These are phyloP conservation scores for Insectozyma bohioensis DNA, from an alignment of 1,139 yeast genomes.

Conservation along the genomic window DNA sequence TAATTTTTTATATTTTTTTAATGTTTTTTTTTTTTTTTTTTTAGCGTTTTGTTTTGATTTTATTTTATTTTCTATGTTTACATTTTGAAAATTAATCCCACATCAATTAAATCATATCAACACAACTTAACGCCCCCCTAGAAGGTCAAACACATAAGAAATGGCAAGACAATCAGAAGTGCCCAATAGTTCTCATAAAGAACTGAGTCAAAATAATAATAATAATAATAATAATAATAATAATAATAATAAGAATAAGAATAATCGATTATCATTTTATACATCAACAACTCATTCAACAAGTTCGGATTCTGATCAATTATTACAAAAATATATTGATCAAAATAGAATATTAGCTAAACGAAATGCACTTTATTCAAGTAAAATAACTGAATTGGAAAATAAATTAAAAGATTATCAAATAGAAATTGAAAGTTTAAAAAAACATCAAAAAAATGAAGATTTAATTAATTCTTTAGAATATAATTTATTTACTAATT, in stretches of 20 bases:
- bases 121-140: neutral
- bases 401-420: conserved; percentile 43
- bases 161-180: conserved; percentile 10
- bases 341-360: conserved; percentile 59
- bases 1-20: conserved; percentile 2
- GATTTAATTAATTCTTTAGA: conserved; percentile 9
- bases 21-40: conserved; percentile 5
- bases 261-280: conserved; percentile 3
- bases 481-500: conserved; percentile 35
- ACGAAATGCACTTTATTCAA: conserved; percentile 51
- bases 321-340: conserved; percentile 7
- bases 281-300: neutral
- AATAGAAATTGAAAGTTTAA: conserved; percentile 43
- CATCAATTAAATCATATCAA: too few relatives aligned
- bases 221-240: too few relatives aligned
- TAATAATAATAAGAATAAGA: too few relatives aligned
- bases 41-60: conserved; percentile 7
- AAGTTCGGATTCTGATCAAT: conserved; percentile 1
- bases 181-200: neutral
- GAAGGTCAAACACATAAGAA: too few relatives aligned
- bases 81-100: neutral
- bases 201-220: too few relatives aligned
- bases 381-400: conserved; percentile 53
- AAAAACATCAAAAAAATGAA: conserved; percentile 17
- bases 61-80: conserved; percentile 6